Percentiles rank a stretch among this genome's conserved stretches.
Evolutionary conservation across 2,329 filamentous ascomycete genomes (phyloP).

Genomic region (Penicillium olsonii): DNA sequence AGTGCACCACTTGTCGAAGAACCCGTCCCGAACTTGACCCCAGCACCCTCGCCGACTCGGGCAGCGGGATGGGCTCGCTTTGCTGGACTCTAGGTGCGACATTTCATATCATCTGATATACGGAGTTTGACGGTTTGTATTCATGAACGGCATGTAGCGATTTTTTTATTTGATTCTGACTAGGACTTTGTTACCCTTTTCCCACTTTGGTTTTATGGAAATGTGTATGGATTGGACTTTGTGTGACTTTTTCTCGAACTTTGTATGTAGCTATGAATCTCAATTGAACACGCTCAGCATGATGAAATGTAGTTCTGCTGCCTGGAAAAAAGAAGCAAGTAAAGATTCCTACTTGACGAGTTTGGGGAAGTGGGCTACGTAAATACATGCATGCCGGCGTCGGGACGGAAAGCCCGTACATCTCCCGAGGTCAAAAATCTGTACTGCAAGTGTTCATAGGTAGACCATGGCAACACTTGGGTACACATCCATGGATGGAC

Average conservation of each 20-base stretch:
- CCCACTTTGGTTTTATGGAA: conserved; percentile 8
- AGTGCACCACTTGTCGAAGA: conserved; percentile 27
- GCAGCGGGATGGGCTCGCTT: conserved; percentile 51
- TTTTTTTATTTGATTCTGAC: neutral
- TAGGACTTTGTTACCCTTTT: conserved; percentile 7
- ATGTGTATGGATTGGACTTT: conserved; percentile 8
- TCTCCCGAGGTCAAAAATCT: too few relatives aligned
- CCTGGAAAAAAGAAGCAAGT: too few relatives aligned
- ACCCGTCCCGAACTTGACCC: conserved; percentile 14
- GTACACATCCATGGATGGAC: neutral
- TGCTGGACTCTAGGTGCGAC: conserved; percentile 33
- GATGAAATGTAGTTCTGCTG: too few relatives aligned
- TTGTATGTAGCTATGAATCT: conserved; percentile 6
- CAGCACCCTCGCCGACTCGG: conserved; percentile 26
- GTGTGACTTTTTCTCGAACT: conserved; percentile 6
- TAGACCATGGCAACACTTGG: too few relatives aligned
- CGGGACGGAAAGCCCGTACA: too few relatives aligned
- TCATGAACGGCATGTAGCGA: conserved; percentile 25
- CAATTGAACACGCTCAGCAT: conserved; percentile 1
- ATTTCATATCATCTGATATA: conserved; percentile 5
- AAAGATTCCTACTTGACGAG: too few relatives aligned
- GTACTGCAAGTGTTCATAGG: too few relatives aligned
- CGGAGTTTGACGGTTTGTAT: conserved; percentile 13
- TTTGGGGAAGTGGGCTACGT: too few relatives aligned
- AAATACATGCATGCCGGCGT: too few relatives aligned